Percentiles rank a stretch among this genome's conserved stretches.
These are phyloP conservation scores for Aspergillus mulundensis DNA, from an alignment of 495 filamentous ascomycete species.

Conservation along the genomic window DNA sequence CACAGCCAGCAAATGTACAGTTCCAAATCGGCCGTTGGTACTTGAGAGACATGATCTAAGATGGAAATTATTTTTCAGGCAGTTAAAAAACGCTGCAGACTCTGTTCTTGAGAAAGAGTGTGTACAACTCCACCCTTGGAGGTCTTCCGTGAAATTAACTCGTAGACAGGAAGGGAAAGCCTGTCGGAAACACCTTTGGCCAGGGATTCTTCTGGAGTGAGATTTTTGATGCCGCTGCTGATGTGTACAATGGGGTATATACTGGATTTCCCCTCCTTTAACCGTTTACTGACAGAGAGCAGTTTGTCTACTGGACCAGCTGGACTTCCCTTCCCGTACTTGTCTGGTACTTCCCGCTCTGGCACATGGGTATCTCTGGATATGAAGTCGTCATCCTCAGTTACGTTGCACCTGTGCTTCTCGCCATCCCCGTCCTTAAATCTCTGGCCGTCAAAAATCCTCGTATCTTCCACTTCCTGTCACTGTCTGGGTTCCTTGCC, in stretches of 20 bases:
- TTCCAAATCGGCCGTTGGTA: constrained; percentile 32
- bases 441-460: constrained; percentile 63
- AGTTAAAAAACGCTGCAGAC: constrained; percentile 63
- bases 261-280: not conserved
- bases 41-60: constrained; percentile 43
- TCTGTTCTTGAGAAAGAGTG: constrained; percentile 86
- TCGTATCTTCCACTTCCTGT: constrained; percentile 66
- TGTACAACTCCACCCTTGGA: constrained; percentile 32
- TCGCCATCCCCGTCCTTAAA: constrained; percentile 66
- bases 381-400: constrained; percentile 86
- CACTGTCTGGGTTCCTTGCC: constrained; percentile 73
- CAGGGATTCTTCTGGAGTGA: constrained; percentile 68
- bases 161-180: constrained; percentile 68
- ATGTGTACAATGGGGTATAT: constrained; percentile 88
- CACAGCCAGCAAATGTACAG: constrained; percentile 48
- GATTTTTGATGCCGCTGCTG: constrained; percentile 75
- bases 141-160: constrained; percentile 28
- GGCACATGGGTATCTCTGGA: constrained; percentile 99
- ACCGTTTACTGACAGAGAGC: constrained; percentile 19
- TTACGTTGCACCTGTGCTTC: constrained; percentile 78
- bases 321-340: constrained; percentile 82
- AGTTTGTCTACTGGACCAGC: constrained; percentile 96
- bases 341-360: constrained; percentile 99
- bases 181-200: constrained; percentile 65
- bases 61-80: constrained; percentile 42